Evolutionary conservation across 2,329 filamentous ascomycete species (phyloP).

Genomic region (Hypomyces rosellus): DNA sequence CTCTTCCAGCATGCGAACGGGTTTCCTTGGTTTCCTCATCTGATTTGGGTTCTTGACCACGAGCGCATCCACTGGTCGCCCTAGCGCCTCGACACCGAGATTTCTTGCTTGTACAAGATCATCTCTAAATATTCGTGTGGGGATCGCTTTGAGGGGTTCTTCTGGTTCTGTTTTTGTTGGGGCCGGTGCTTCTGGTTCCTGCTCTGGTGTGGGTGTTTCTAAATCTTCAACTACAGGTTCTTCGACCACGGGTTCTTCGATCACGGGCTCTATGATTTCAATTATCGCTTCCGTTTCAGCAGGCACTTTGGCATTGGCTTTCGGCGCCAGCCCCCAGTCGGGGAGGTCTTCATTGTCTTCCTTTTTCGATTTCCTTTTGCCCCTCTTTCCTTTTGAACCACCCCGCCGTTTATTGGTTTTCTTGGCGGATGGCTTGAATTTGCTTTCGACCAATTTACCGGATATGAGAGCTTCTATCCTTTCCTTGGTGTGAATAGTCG

Average conservation of each 20-base stretch:
- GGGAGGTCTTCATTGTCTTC: slow-evolving; percentile 7
- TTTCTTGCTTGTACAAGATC: slow-evolving; percentile 23
- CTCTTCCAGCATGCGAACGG: slow-evolving; percentile 14
- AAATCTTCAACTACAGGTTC: too few species aligned
- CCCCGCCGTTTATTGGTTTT: background rate
- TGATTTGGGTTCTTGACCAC: slow-evolving; percentile 37
- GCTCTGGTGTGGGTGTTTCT: background rate
- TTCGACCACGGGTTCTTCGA: background rate
- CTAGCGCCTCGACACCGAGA: slow-evolving; percentile 29
- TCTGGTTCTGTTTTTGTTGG: background rate
- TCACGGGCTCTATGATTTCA: background rate
- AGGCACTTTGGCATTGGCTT: background rate
- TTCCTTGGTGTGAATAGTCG: slow-evolving; percentile 15
- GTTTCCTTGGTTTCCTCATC: slow-evolving; percentile 17
- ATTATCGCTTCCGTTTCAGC: background rate
- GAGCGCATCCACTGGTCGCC: slow-evolving; percentile 37
- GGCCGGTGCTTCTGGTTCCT: background rate
- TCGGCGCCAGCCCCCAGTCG: slow-evolving; percentile 9
- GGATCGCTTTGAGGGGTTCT: background rate
- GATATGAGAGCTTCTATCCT: slow-evolving; percentile 22
- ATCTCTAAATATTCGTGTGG: slow-evolving; percentile 15
- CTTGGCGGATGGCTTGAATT: background rate
- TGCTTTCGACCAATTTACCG: slow-evolving; percentile 4
- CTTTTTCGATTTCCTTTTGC: background rate
- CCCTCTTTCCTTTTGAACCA: slow-evolving; percentile 1